A percentile compares a stretch with the other conserved stretches of the same genome.
Evolutionary conservation across 208 protist species (phyloP).

Genomic region (Hexamita inflata): DNA sequence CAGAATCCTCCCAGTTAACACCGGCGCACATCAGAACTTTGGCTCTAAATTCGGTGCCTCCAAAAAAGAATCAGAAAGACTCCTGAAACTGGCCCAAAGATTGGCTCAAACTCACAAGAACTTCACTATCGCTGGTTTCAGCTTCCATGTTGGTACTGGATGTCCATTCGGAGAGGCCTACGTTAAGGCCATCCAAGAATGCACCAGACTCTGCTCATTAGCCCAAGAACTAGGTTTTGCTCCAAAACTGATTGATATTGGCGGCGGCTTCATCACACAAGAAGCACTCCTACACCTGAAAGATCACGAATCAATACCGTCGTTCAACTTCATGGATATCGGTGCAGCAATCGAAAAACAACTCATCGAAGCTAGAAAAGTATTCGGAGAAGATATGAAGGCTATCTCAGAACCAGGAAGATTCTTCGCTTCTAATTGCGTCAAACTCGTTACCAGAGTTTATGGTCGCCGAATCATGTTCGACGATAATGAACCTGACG

Average conservation of each 20-base stretch:
- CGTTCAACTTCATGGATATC: conserved; percentile 50
- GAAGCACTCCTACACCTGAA: neutral
- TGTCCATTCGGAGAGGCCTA: conserved; percentile 51
- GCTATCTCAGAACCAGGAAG: conserved; percentile 65
- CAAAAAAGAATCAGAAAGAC: conserved; percentile 33
- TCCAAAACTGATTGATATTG: conserved; percentile 58
- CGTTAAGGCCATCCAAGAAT: conserved; percentile 45
- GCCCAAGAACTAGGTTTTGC: conserved; percentile 45
- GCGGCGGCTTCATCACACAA: conserved; percentile 54
- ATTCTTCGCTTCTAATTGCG: conserved; percentile 48
- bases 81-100: conserved; percentile 48
- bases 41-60: conserved; percentile 61
- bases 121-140: conserved; percentile 58
- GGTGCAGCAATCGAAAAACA: conserved; percentile 39
- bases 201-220: conserved; percentile 49
- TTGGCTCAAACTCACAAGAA: too few species aligned
- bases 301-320: neutral
- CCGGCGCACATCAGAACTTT: conserved; percentile 53
- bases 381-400: conserved; percentile 40
- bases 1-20: conserved; percentile 58
- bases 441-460: conserved; percentile 20
- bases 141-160: conserved; percentile 64
- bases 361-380: conserved; percentile 50
- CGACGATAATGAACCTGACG: too few species aligned
- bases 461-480: conserved; percentile 25